Evolutionary conservation across 768 basidiomycete species (phyloP), one percentile per base, ranked within the genome.

Genomic region (Naganishia randhawae): DNA sequence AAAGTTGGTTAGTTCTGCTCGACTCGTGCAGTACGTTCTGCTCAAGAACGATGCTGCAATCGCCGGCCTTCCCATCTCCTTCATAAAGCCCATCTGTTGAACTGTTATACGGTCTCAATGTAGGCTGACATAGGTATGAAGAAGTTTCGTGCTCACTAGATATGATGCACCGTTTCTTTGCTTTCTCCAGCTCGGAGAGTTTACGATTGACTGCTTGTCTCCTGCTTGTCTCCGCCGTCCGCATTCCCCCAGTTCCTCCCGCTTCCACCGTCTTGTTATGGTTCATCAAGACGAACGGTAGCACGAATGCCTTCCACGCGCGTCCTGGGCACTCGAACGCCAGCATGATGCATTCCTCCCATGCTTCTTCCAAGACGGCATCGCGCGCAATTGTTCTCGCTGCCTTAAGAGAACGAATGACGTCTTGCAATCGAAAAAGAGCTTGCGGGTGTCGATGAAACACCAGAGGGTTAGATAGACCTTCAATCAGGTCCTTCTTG

Each of bases 401-500:
- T 1, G 45, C 25, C 25, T 22, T 22, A 11, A 48, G 45, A 22
- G 45, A 48, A 3, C 7, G n/a, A 48, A 48, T 48, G n/a, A 3
- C 19, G 13, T 48, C 45, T n/a, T 48, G 45, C 45, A 48, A 48
- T 22, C 19, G 45, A 22, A 22, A 48, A 7, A 48, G 45, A 48
- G n/a, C 19, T 2, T 48, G 45, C 25, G 45, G 25, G 45, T 48
- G 45, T 4, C 45, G 45, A 22, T 48, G 45, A 22, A n/a, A 48
- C 16, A 48, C n/a, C 4, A 48, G 45, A 17, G 45, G 45, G 13
- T 48, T 48, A 7, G 45, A n/a, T 22, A 48, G n/a, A 48, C 45
- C 45, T 48, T n/a, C 25, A 11, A 48, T 48, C n/a, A 48, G 45
- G 45, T 48, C n/a, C n/a, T n/a, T 48, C 45, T 48, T n/a, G 45